phyloP scores from a whole-genome alignment of 2,329 filamentous ascomycete species.

The Xylariaceae sp. region DNA sequence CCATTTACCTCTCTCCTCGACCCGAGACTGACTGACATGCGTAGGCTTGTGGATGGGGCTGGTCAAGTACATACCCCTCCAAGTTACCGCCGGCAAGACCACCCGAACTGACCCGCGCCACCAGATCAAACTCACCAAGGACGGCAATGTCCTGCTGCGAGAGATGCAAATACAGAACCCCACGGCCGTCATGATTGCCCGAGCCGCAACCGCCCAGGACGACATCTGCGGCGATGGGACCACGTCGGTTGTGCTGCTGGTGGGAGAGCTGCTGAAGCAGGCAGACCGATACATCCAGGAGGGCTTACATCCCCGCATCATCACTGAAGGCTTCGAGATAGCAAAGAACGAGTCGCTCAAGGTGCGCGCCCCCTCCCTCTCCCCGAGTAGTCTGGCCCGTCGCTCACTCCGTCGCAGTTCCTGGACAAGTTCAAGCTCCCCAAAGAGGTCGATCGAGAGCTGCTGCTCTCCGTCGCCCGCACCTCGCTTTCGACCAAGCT shows the following conservation, averaged over 20 bases:
- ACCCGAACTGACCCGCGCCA: conserved; percentile 14
- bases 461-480: conserved; percentile 84
- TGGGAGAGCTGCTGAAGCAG: conserved; percentile 96
- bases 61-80: conserved; percentile 47
- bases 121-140: conserved; percentile 97
- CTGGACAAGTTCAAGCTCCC: conserved; percentile 88
- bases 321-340: conserved; percentile 96
- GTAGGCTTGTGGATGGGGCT: conserved; percentile 60
- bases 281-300: conserved; percentile 93
- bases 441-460: conserved; percentile 83
- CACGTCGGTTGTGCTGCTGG: conserved; percentile 88
- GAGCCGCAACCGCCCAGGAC: conserved; percentile 91
- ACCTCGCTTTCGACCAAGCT: conserved; percentile 95
- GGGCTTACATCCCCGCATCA: conserved; percentile 91
- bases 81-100: conserved; percentile 3
- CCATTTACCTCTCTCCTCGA: not conserved
- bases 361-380: conserved; percentile 35
- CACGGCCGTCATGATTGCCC: conserved; percentile 77
- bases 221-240: conserved; percentile 98
- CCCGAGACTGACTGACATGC: conserved; percentile 8
- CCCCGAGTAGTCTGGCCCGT: not conserved
- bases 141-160: conserved; percentile 78
- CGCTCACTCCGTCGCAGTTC: conserved; percentile 56
- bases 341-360: conserved; percentile 89
- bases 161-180: conserved; percentile 97